Percentiles rank a stretch among this genome's conserved stretches.
Conservation (phyloP, 1,284 basidiomycete genomes). For the Cutaneotrichosporon mucoides region DNA sequence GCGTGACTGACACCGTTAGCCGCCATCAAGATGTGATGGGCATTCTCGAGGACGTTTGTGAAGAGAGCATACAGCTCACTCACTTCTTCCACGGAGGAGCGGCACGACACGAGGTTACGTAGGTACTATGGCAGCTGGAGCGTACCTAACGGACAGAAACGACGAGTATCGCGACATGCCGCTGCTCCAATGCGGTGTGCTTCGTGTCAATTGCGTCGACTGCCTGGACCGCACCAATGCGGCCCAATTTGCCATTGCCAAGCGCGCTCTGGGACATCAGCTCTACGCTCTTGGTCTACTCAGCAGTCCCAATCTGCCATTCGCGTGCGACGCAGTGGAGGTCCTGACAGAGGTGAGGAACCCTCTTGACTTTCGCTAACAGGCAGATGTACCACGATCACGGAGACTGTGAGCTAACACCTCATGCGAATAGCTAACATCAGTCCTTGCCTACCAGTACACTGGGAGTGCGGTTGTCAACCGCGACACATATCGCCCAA, state of each 20-base stretch:
- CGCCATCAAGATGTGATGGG: conserved; percentile 95
- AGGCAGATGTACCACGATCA: conserved; percentile 90
- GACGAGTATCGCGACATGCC: conserved; percentile 63
- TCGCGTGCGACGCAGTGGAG: conserved; percentile 93
- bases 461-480: conserved; percentile 96
- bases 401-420: conserved; percentile 68
- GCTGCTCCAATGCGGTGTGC: conserved; percentile 83
- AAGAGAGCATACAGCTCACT: conserved; percentile 86
- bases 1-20: conserved; percentile 51
- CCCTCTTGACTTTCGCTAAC: background rate
- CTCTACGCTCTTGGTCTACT: conserved; percentile 89
- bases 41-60: conserved; percentile 90
- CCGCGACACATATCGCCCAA: conserved; percentile 90
- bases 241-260: conserved; percentile 96
- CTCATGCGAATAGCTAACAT: conserved; percentile 3
- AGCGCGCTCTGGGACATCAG: conserved; percentile 91
- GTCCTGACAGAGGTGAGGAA: conserved; percentile 74
- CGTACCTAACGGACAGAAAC: conserved; percentile 23
- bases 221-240: conserved; percentile 97
- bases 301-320: conserved; percentile 72
- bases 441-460: conserved; percentile 92
- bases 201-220: conserved; percentile 89
- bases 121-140: too few species aligned
- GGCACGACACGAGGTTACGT: conserved; percentile 35
- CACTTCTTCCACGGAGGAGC: conserved; percentile 78